A percentile compares a stretch with the other conserved stretches of the same genome.
Evolutionary conservation across 2,329 filamentous ascomycete genomes (phyloP).

Genomic region (Ustulina deusta): DNA sequence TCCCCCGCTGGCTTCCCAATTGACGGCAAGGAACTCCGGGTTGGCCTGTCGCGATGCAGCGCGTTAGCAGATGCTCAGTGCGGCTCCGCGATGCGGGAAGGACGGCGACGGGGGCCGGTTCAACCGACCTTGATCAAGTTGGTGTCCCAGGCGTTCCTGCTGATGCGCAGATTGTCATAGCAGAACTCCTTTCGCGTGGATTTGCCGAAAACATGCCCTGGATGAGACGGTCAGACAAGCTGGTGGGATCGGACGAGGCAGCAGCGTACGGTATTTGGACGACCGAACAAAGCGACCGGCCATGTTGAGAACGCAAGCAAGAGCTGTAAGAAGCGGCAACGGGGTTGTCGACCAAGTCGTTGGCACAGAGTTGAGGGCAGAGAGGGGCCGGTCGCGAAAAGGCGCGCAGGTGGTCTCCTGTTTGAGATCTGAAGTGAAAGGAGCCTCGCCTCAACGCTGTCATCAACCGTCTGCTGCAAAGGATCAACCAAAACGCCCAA

Average conservation of each 20-base stretch:
- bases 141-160: conserved; percentile 98
- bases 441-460: conserved; percentile 28
- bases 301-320: conserved; percentile 56
- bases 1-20: conserved; percentile 97
- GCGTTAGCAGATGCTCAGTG: conserved; percentile 38
- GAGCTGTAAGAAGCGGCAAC: conserved; percentile 25
- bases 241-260: conserved; percentile 41
- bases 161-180: conserved; percentile 98
- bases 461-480: conserved; percentile 4
- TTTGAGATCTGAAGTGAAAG: conserved; percentile 28
- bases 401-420: conserved; percentile 21
- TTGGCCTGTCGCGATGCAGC: conserved; percentile 74
- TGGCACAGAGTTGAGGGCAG: conserved; percentile 4
- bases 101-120: not conserved
- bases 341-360: conserved; percentile 13
- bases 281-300: conserved; percentile 74
- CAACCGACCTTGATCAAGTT: conserved; percentile 88
- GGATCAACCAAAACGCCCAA: conserved; percentile 21
- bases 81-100: conserved; percentile 14
- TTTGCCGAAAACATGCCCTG: conserved; percentile 98
- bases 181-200: conserved; percentile 96
- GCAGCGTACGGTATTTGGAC: conserved; percentile 73
- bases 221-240: conserved; percentile 44
- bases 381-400: conserved; percentile 22
- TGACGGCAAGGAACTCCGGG: conserved; percentile 94